Evolutionary conservation across 345 rosid genomes (phyloP).

Genomic region (Excoecaria agallocha): DNA sequence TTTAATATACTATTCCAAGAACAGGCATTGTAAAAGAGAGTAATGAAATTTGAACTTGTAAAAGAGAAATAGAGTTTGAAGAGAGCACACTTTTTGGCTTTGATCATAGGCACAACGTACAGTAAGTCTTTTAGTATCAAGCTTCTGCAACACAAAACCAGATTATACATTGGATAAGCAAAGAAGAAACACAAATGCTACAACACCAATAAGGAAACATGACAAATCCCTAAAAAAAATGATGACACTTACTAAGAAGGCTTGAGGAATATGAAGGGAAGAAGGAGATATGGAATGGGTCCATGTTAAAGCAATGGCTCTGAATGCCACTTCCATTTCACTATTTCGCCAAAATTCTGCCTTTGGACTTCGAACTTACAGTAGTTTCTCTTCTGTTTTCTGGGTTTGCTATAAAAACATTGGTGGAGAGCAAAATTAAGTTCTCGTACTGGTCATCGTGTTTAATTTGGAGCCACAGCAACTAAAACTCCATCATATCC

Average conservation of each 20-base stretch:
- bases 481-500: not conserved
- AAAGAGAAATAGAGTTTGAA: not conserved
- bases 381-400: not conserved
- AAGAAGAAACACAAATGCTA: not conserved
- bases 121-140: constrained; percentile 35
- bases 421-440: constrained; percentile 1
- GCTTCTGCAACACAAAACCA: constrained; percentile 29
- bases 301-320: constrained; percentile 53
- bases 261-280: constrained; percentile 31
- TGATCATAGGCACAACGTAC: constrained; percentile 47
- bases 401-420: not conserved
- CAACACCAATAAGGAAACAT: no score
- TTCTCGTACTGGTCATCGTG: constrained; percentile 24
- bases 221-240: not conserved
- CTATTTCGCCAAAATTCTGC: not conserved
- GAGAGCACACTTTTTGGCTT: constrained; percentile 41
- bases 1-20: not conserved
- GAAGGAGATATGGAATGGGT: constrained; percentile 45
- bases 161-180: not conserved
- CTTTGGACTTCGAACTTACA: not conserved
- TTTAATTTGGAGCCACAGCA: constrained; percentile 49
- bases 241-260: constrained; percentile 35
- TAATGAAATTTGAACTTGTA: not conserved
- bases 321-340: constrained; percentile 43
- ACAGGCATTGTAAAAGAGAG: no score